Base-by-base conservation (phyloP, 148 eudicot genomes). In the Rhododendron mucronatum region DNA sequence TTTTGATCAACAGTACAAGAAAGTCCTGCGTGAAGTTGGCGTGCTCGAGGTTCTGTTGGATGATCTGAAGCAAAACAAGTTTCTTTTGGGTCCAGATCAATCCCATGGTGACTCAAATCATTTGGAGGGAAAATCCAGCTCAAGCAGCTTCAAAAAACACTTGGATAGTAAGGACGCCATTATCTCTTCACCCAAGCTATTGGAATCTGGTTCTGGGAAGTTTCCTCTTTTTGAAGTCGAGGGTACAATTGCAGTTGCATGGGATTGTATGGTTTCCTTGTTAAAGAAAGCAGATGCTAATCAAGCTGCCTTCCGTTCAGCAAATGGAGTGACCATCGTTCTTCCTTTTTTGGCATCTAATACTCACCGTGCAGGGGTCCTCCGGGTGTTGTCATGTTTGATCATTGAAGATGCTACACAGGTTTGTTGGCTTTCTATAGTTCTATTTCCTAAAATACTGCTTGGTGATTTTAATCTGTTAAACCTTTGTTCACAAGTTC, bases 181-280 rank as follows among this genome's bases (percentile, higher is more conserved):
- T 84, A 92, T 97, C 85, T 93, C 96, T 85, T 97, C 99, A 55
- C 98, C 99, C 44, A 97, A 92, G 89, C 91, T 94, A 87, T 78
- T 94, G 91, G 98, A 94, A 88, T 92, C 98, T 87, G 95, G 95
- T 88, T 95, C 98, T 23, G 99, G 95, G 81, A 94, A 90, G 89
- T 93, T 90, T 86, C 95, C 94, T 81, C 95, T 97, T 84, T 97
- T 97, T 88, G 98, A 94, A 90, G 91, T 87, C 65, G 96, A 94
- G 86, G 90, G 87, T 69, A 97, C 99, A 30, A 92, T 91, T 63
- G 82, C 92, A 73, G 89, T 92, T 88, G 95, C 99, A 83, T 97
- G 99, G 99, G 99, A 97, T 87, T 97, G 98, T 89, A 86, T 95
- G 92, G 95, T 95, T 82, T 95, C 96, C 55, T 89, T 97, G 87